Base-by-base conservation (phyloP, 2,329 filamentous ascomycete species). In the Onygenales sp. region DNA sequence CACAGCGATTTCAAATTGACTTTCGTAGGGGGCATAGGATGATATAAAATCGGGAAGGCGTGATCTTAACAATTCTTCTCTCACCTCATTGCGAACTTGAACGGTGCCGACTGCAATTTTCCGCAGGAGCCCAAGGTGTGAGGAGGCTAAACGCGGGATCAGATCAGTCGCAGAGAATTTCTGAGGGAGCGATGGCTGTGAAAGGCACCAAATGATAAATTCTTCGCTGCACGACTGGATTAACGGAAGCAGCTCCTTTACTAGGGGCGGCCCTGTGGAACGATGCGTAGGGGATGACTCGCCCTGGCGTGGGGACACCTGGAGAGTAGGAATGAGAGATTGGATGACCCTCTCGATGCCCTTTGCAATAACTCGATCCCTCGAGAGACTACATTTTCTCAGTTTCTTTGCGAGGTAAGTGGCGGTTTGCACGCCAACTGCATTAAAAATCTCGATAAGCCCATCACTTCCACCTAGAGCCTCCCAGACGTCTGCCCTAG, bases 101-200 rank as follows among this genome's bases (percentile, higher is more conserved):
- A 34, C n/a, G 2, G 43, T 17, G 11, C 54, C 54, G 21, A 52
- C 31, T 3, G 52, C 52, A 34, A 56, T 54, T 27, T 42, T 48
- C 4, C 54, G 52, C n/a, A 56, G 43, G 11, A 56, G 42, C 36
- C 39, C 17, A 13, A 37, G 27, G 17, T 44, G 48, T 9, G 11
- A 11, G 37, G 44, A 13, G 11, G 31, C 42, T 11, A 56, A 39
- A 17, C 34, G n/a, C 14, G 13, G 14, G 34, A 49, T 4, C 6
- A 39, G 14, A 11, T 7, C 14, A 3, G n/a, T 3, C n/a, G 32
- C 14, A 2, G 14, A 13, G 14, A 10, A 37, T 4, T 31, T 37
- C 36, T 13, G n/a, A n/a, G 36, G 36, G 17, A 17, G n/a, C 21
- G 21, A 27, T 10, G 47, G 47, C n/a, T 32, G 36, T 10, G 47